Base-by-base conservation (phyloP, 2,329 filamentous ascomycete species). In the Trichoderma sp. region DNA sequence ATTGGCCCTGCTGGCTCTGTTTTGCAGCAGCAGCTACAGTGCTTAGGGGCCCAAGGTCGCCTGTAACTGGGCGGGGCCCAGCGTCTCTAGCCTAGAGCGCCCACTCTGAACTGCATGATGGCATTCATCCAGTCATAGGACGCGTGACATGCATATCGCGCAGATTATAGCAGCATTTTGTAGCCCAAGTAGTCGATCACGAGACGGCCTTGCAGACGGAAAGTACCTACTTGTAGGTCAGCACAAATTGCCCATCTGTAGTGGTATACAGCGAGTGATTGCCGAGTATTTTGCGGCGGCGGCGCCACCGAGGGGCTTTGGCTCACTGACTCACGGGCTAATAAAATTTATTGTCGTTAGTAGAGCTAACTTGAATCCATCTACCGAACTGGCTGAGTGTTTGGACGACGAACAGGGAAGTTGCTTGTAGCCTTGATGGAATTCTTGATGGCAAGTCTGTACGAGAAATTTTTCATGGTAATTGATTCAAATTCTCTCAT, bases 41-140 rank as follows among this genome's bases (percentile, higher is more conserved):
- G 46, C 43, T 16, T 21, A 10, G n/a, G 24, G n/a, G 30, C 65
- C 56, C 43, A 60, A 67, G 21, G 5, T 46, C 56, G 39, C 65
- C 65, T 67, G 65, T 67, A 67, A 43, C 54, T 49, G 18, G 28
- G 65, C 46, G 65, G 65, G 65, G 65, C 65, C 34, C 30, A 34
- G 43, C 30, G 39, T 34, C 64, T 56, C 61, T 52, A 34, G 37
- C 26, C 14, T 61, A 43, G 30, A 49, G 63, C 52, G 54, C 63
- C 63, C 63, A 66, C 63, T 66, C 54, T 67, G 56, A 46, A 59
- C 46, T 54, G 49, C 65, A 67, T 34, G 54, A 43, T 30, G 46
- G 24, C 56, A 37, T 60, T 30, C 3, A 4, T 34, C 13, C 13
- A 34, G 32, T 67, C 55, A 67, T 59, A 60, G 43, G 55, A 60